These are phyloP conservation scores for Exidia glandulosa DNA, from an alignment of 768 basidiomycete genomes.

Conservation along the genomic window DNA sequence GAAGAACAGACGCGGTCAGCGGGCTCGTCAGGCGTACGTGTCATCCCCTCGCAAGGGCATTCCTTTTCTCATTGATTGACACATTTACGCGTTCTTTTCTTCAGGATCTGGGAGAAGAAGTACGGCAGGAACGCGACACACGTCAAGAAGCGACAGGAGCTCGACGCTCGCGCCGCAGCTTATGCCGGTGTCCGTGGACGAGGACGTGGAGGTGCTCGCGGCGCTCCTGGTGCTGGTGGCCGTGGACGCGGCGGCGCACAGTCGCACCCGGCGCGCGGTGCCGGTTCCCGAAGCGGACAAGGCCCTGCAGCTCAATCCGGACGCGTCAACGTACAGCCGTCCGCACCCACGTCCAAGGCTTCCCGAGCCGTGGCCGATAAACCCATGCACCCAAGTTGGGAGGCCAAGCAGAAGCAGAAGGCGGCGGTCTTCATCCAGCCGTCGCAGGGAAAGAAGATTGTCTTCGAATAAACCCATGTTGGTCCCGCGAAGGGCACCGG, in stretches of 20 bases:
- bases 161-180: constrained; percentile 7
- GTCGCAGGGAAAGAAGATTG: constrained; percentile 78
- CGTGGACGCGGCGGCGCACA: constrained; percentile 6
- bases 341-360: constrained; percentile 4
- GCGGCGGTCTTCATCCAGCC: constrained; percentile 42
- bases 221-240: constrained; percentile 5
- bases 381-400: constrained; percentile 90
- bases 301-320: not conserved
- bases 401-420: constrained; percentile 77
- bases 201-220: constrained; percentile 4
- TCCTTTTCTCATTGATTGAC: not conserved
- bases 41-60: not conserved
- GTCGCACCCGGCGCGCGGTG: constrained; percentile 9
- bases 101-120: constrained; percentile 96
- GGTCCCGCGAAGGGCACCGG: not conserved
- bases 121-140: constrained; percentile 88
- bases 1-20: constrained; percentile 83
- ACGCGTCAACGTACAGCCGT: not conserved
- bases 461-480: constrained; percentile 24
- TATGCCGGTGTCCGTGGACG: constrained; percentile 5
- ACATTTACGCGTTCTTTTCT: not conserved
- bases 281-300: not conserved
- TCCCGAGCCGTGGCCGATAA: constrained; percentile 17
- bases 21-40: constrained; percentile 88
- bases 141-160: constrained; percentile 47